These are phyloP conservation scores for Vitis hybrid DNA, from an alignment of 177 flowering plant genomes.

Conservation along the genomic window DNA sequence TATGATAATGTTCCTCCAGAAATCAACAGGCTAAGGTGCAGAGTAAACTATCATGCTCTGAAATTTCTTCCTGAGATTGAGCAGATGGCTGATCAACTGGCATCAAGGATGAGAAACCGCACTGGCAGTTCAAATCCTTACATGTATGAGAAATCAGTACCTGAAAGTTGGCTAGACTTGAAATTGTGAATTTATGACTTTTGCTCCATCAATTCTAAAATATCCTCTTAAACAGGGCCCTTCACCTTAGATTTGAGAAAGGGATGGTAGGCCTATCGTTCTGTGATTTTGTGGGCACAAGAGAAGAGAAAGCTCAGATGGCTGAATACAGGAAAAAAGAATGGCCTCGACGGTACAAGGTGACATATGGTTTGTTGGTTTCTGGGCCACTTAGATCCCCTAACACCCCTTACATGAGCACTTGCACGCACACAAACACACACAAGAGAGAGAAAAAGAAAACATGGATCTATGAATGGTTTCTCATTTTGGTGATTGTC, in stretches of 20 bases:
- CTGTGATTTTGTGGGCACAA: constrained; percentile 98
- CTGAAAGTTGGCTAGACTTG: neutral
- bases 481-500: constrained; percentile 9
- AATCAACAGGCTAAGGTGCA: constrained; percentile 91
- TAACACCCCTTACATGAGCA: no score
- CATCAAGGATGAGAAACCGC: constrained; percentile 91
- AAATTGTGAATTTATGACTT: neutral
- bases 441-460: neutral
- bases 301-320: constrained; percentile 92
- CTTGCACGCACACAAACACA: no score
- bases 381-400: neutral
- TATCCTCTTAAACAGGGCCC: constrained; percentile 65
- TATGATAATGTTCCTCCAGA: constrained; percentile 95
- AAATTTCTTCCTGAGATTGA: constrained; percentile 94
- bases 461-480: neutral
- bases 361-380: constrained; percentile 18
- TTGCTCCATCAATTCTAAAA: neutral
- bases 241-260: constrained; percentile 98
- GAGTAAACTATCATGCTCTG: constrained; percentile 94
- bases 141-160: constrained; percentile 45
- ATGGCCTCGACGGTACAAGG: constrained; percentile 99
- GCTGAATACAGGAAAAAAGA: constrained; percentile 91
- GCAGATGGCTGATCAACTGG: constrained; percentile 83
- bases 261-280: constrained; percentile 99
- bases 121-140: constrained; percentile 80